phyloP scores from a whole-genome alignment of 768 basidiomycete genomes.

The Russula emetica region DNA sequence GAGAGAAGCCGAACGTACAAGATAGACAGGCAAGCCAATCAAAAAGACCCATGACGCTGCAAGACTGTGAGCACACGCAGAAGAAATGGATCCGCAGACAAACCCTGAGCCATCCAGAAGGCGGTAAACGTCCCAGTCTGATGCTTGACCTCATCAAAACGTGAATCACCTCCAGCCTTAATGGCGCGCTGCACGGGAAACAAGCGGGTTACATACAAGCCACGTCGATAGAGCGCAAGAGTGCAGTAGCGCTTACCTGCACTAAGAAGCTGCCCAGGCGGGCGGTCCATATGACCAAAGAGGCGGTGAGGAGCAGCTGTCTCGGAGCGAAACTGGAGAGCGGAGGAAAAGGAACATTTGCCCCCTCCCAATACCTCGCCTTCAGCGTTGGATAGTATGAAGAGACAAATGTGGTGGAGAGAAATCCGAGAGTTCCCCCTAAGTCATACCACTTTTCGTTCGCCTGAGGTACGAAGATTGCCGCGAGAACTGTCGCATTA shows the following conservation, averaged over 20 bases:
- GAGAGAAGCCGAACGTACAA: constrained; percentile 34
- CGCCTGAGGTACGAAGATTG: constrained; percentile 59
- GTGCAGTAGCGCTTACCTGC: constrained; percentile 37
- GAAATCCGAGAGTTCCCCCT: constrained; percentile 60
- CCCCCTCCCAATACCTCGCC: constrained; percentile 35
- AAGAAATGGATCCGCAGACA: constrained; percentile 4
- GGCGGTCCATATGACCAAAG: constrained; percentile 43
- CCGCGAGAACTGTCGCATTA: constrained; percentile 43
- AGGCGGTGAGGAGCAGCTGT: constrained; percentile 34
- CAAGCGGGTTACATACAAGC: neutral
- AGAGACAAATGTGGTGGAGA: constrained; percentile 57
- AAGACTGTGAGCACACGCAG: neutral
- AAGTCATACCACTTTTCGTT: constrained; percentile 67
- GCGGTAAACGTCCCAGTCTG: constrained; percentile 46
- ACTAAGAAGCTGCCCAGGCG: constrained; percentile 62
- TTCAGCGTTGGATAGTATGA: constrained; percentile 51
- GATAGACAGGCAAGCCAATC: constrained; percentile 59
- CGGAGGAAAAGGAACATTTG: constrained; percentile 37
- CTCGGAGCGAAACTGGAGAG: constrained; percentile 52
- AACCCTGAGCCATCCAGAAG: constrained; percentile 62
- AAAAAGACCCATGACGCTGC: constrained; percentile 59
- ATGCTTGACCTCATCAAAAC: constrained; percentile 58
- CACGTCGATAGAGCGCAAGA: neutral
- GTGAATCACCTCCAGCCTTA: constrained; percentile 57
- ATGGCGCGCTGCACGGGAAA: constrained; percentile 38